Evolutionary conservation across 306 rosid genomes (phyloP), one percentile per base, ranked within the genome.

Genomic region (Begonia fuchsioides): DNA sequence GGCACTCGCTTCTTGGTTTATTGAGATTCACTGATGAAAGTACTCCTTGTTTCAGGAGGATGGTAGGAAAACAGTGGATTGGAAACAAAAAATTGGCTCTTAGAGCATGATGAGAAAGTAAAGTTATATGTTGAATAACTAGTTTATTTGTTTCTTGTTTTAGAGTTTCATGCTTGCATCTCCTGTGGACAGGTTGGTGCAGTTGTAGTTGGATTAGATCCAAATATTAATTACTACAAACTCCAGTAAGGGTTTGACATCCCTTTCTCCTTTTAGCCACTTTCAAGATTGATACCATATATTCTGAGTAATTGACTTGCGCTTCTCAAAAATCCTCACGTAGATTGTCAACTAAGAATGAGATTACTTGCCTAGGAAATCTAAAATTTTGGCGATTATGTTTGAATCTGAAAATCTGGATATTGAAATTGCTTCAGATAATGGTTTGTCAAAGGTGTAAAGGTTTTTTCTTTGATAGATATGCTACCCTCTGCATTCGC

Each of bases 201-300:
- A 58, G 97, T 90, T 6, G 85, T 90, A 66, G 97, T 90, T 58
- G 97, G 97, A 56, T 13, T 84, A 60, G 97, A 84, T 69, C 95
- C 67, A 43, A 51, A 65, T 66, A 76, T 90, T 15, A 90, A 90
- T 80, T 84, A 84, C 74, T 81, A 81, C 84, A 90, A 90, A 75
- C 93, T 90, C 68, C 95, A 84, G 97, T 90, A 79, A 78, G 93
- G 64, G 69, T 44, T 41, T 35, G n/a, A 17, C 15, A 13, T 17
- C 38, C 20, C 43, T 13, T 15, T 17, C 51, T 47, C 19, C 43
- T 53, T 17, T 12, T 18, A 13, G 35, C 35, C 35, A 26, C 35
- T 2, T 20, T 20, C 32, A 6, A 20, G 32, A 20, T 6, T 20
- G 32, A n/a, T 20, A 20, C 32, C 32, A 20, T 20, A 6, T 20